Conservation (phyloP, 2,329 filamentous ascomycete species). For the Apiospora phragmitis region DNA sequence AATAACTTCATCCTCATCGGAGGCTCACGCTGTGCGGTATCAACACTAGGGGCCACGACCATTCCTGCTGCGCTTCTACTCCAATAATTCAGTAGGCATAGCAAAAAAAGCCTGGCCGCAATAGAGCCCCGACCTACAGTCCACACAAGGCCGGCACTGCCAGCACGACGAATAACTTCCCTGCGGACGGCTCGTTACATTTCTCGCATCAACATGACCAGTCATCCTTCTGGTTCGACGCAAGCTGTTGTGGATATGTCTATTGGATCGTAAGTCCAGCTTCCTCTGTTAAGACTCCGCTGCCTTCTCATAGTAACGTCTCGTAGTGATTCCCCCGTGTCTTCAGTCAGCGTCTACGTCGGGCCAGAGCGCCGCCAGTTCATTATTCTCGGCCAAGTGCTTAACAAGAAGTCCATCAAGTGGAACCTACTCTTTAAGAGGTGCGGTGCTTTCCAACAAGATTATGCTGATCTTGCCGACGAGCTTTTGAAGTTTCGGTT, state of each 20-base stretch:
- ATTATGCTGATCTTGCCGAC: too few species aligned
- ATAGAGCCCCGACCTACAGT: too few species aligned
- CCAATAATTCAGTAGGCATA: too few species aligned
- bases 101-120: too few species aligned
- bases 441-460: not conserved
- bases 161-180: too few species aligned
- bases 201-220: not conserved
- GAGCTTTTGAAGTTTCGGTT: not conserved
- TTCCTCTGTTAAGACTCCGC: not conserved
- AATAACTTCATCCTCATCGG: too few species aligned
- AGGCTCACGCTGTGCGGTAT: too few species aligned
- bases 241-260: not conserved
- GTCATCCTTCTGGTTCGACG: not conserved
- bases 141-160: too few species aligned
- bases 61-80: too few species aligned
- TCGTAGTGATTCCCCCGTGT: too few species aligned
- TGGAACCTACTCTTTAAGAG: not conserved
- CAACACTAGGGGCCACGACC: too few species aligned
- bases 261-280: not conserved
- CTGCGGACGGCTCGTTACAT: not conserved
- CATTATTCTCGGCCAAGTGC: not conserved
- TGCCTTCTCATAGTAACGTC: not conserved
- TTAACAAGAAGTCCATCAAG: not conserved
- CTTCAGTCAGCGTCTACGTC: not conserved
- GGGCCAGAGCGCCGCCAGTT: not conserved